These are phyloP conservation scores for Papilionanthe hybrid DNA, from an alignment of 116 monocot genomes.

Conservation along the genomic window DNA sequence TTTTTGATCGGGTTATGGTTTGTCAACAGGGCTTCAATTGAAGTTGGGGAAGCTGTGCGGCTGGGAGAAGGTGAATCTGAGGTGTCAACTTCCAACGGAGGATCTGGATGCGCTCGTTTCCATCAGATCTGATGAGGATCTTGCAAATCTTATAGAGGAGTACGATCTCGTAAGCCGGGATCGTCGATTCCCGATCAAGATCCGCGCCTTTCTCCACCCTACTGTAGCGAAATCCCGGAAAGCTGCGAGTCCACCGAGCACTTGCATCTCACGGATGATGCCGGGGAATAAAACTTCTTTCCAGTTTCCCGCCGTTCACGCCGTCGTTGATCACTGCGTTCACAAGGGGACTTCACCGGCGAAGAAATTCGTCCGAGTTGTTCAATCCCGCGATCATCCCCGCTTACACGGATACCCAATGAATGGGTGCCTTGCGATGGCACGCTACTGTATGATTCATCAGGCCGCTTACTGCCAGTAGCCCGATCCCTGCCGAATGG, in stretches of 20 bases:
- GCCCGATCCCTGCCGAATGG: neutral
- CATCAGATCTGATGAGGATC: conserved; percentile 69
- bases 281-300: neutral
- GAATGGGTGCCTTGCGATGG: neutral
- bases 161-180: conserved; percentile 58
- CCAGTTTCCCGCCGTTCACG: neutral
- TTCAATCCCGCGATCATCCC: neutral
- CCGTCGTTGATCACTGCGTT: conserved; percentile 13
- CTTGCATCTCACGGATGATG: neutral
- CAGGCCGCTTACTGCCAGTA: conserved; percentile 15
- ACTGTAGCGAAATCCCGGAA: conserved; percentile 12
- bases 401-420: conserved; percentile 10
- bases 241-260: neutral
- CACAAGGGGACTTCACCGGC: conserved; percentile 11
- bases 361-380: neutral
- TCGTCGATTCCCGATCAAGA: conserved; percentile 30
- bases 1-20: conserved; percentile 1
- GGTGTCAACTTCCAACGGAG: conserved; percentile 83
- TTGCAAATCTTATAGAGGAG: conserved; percentile 68
- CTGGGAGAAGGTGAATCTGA: conserved; percentile 33
- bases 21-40: conserved; percentile 37
- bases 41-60: conserved; percentile 71
- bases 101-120: conserved; percentile 85
- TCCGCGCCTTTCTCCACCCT: conserved; percentile 63
- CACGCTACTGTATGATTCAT: conserved; percentile 13